Evolutionary conservation across 352 stramenopile genomes (phyloP).

Genomic region (Globisporangium okanoganense): DNA sequence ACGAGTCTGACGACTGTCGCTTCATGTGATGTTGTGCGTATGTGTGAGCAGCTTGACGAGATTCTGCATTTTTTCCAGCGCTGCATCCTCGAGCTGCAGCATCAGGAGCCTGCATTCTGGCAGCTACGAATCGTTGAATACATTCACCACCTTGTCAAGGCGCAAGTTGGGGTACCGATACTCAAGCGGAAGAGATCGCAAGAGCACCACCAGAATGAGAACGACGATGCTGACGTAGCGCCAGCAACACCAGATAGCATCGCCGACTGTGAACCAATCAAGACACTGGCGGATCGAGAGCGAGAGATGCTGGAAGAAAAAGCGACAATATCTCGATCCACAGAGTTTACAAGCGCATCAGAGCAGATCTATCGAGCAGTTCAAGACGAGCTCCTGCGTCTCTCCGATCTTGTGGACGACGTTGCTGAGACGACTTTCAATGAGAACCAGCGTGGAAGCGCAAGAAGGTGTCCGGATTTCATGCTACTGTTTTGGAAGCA

Average conservation of each 20-base stretch:
- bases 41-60: conserved; percentile 22
- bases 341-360: background rate
- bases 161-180: conserved; percentile 4
- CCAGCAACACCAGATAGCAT: background rate
- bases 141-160: conserved; percentile 25
- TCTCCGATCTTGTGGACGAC: conserved; percentile 2
- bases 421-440: background rate
- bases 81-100: conserved; percentile 24
- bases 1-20: background rate
- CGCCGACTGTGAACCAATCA: background rate
- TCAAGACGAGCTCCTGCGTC: conserved; percentile 3
- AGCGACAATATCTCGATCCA: background rate
- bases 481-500: conserved; percentile 5
- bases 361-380: conserved; percentile 10
- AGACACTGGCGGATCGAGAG: background rate
- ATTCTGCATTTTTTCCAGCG: conserved; percentile 29
- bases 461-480: background rate
- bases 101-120: conserved; percentile 50
- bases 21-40: background rate
- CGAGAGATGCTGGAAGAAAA: background rate
- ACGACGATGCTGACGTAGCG: background rate
- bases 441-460: background rate
- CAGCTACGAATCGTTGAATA: conserved; percentile 40
- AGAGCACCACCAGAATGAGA: background rate
- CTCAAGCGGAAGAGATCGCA: background rate